Evolutionary conservation across 2,329 filamentous ascomycete genomes (phyloP).

Genomic region (Paecilomyces sp.): DNA sequence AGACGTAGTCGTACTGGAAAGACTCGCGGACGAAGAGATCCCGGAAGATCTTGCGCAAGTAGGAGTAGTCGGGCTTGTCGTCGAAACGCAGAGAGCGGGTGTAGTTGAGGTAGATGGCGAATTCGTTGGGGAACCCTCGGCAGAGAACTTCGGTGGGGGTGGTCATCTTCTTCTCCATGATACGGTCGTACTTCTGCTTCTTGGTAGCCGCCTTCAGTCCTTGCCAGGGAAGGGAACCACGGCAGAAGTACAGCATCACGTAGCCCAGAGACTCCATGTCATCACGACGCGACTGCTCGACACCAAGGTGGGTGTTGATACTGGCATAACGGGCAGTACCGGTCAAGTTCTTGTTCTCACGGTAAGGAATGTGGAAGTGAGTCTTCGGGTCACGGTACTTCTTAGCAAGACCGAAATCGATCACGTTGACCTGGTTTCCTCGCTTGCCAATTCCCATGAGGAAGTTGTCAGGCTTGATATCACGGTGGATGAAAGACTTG

Average conservation of each 20-base stretch:
- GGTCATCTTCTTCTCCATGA: conserved; percentile 99
- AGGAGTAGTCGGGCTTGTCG: conserved; percentile 99
- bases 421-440: conserved; percentile 98
- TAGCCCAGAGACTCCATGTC: conserved; percentile 99
- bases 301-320: conserved; percentile 97
- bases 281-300: conserved; percentile 97
- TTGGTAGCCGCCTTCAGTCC: conserved; percentile 96
- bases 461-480: conserved; percentile 99
- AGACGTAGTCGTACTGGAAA: conserved; percentile 99
- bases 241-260: conserved; percentile 99
- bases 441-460: conserved; percentile 98
- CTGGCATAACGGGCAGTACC: conserved; percentile 97
- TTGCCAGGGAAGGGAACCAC: conserved; percentile 97
- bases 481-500: conserved; percentile 98
- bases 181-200: conserved; percentile 99
- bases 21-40: conserved; percentile 98
- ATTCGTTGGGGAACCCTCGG: conserved; percentile 98
- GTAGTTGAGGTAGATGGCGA: conserved; percentile 99
- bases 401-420: conserved; percentile 98
- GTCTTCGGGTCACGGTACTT: conserved; percentile 99
- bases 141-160: conserved; percentile 94
- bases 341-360: conserved; percentile 99
- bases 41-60: conserved; percentile 99
- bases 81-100: conserved; percentile 97
- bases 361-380: conserved; percentile 98